A percentile compares a stretch with the other conserved stretches of the same genome.
These are phyloP conservation scores for Theileria parva DNA, from an alignment of 169 alveolate species.

Conservation along the genomic window DNA sequence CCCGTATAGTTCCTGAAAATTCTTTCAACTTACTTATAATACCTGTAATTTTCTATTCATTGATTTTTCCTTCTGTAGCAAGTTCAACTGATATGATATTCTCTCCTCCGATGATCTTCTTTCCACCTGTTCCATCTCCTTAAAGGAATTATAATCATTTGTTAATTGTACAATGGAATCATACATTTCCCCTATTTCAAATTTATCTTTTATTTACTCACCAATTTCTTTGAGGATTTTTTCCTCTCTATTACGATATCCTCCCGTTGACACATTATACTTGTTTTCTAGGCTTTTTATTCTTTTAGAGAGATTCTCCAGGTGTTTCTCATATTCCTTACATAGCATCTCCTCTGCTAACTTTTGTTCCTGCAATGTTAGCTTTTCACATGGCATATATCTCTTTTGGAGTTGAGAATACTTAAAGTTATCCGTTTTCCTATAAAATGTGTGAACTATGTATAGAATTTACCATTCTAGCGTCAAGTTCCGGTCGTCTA, in stretches of 20 bases:
- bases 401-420: constrained; percentile 33
- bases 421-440: constrained; percentile 22
- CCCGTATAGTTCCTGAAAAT: constrained; percentile 1
- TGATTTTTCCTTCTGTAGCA: constrained; percentile 37
- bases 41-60: constrained; percentile 45
- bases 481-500: neutral
- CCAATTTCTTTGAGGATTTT: constrained; percentile 38
- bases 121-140: constrained; percentile 35
- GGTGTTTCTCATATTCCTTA: constrained; percentile 26
- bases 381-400: constrained; percentile 34
- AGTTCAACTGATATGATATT: constrained; percentile 30
- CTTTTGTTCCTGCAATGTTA: constrained; percentile 32
- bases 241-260: constrained; percentile 40
- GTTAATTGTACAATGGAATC: constrained; percentile 10
- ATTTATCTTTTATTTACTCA: neutral
- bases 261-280: constrained; percentile 60
- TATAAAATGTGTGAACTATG: neutral
- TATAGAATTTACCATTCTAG: neutral
- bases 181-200: constrained; percentile 27
- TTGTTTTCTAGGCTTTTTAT: constrained; percentile 51
- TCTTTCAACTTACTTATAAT: neutral
- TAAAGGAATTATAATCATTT: constrained; percentile 29
- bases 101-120: constrained; percentile 26
- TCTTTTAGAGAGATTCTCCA: constrained; percentile 37
- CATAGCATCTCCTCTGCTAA: constrained; percentile 22